Evolutionary conservation across 768 basidiomycete genomes (phyloP), one percentile per base, ranked within the genome.

Genomic region (Kwoniella sp.): DNA sequence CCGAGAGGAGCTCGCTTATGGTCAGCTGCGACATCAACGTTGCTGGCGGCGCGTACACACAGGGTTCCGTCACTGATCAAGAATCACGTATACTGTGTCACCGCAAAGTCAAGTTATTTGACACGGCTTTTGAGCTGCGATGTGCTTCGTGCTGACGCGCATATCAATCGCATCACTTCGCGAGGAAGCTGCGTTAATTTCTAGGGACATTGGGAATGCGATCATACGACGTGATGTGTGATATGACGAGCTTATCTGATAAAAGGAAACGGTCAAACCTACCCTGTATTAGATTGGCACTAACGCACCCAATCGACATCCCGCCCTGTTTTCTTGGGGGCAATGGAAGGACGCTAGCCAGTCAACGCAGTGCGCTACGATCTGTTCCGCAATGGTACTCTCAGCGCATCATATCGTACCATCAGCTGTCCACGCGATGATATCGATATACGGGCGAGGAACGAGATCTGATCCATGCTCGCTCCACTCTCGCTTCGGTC

Each of bases 191-290:
- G 40, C 40, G 40, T 44, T 3, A 44, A 9, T 19, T 9, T 33
- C 13, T 33, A 13, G 33, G 33, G 33, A 33, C 33, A 33, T 33
- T 5, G 33, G 7, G 33, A 5, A 33, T 33, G 33, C 7, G 33
- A 33, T 6, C 7, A 33, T 44, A 15, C 17, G 40, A 44, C 17
- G n/a, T n/a, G n/a, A n/a, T n/a, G n/a, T n/a, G n/a, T n/a, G n/a
- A n/a, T 44, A 19, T 44, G 40, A 44, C 40, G 40, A 44, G 40
- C 40, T 44, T 44, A 44, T 44, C 40, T 44, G 40, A 44, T 44
- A 44, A 44, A 44, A n/a, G n/a, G n/a, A n/a, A n/a, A n/a, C n/a
- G n/a, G 33, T 33, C 33, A 5, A 9, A 44, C 40, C 17, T 44
- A 44, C 40, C 40, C 40, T 44, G 40, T 19, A 44, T 10, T 44